Conservation (phyloP, 1,284 basidiomycete species). For the Somion occarium region DNA sequence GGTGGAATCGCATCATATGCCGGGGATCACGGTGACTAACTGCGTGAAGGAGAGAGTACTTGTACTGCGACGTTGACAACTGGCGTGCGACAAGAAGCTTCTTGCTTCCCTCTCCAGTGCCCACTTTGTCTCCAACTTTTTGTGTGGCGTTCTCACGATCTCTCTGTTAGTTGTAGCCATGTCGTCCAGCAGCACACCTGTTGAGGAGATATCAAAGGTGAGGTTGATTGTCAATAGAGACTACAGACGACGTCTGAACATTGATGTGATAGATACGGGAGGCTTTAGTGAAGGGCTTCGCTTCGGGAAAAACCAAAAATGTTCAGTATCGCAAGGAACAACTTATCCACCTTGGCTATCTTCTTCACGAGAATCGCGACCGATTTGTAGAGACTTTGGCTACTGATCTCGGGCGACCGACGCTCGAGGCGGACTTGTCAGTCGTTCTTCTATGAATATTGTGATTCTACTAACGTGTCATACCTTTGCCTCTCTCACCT, state of each 20-base stretch:
- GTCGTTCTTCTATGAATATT: slow-evolving; percentile 15
- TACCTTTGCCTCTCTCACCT: neutral
- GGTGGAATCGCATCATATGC: too few relatives aligned
- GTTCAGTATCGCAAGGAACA: slow-evolving; percentile 64
- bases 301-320: slow-evolving; percentile 52
- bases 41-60: too few relatives aligned
- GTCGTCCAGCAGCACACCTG: neutral
- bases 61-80: too few relatives aligned
- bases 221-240: neutral
- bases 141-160: too few relatives aligned
- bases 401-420: slow-evolving; percentile 53
- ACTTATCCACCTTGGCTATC: slow-evolving; percentile 59
- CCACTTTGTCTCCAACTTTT: too few relatives aligned
- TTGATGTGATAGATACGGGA: neutral
- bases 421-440: slow-evolving; percentile 53
- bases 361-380: slow-evolving; percentile 60
- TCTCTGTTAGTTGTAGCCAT: too few relatives aligned
- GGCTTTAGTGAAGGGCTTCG: slow-evolving; percentile 35
- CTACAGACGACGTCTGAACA: neutral
- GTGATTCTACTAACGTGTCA: too few relatives aligned
- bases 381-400: slow-evolving; percentile 51
- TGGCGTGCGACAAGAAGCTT: too few relatives aligned
- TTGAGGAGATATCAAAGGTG: neutral
- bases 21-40: too few relatives aligned
- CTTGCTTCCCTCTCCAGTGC: too few relatives aligned